Evolutionary conservation across 2,329 filamentous ascomycete species (phyloP).

Genomic region (Fusarium tuaranense): DNA sequence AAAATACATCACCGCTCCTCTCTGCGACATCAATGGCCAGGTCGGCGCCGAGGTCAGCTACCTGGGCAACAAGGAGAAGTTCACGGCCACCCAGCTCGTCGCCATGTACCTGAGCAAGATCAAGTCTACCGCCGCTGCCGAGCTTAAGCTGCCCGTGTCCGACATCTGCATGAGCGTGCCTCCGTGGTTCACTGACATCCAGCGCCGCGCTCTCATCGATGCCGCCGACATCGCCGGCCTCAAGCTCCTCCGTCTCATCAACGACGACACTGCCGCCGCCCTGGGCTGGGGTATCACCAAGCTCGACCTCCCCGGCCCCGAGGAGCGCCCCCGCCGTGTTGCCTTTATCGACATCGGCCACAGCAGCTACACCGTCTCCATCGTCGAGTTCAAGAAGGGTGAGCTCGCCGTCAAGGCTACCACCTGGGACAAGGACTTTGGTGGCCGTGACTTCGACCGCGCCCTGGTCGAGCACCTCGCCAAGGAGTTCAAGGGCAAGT

Average conservation of each 20-base stretch:
- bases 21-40: slow-evolving; percentile 93
- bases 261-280: slow-evolving; percentile 96
- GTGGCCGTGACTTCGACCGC: slow-evolving; percentile 97
- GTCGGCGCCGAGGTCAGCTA: slow-evolving; percentile 95
- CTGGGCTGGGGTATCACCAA: slow-evolving; percentile 99
- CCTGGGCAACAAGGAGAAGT: slow-evolving; percentile 93
- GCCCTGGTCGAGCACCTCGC: slow-evolving; percentile 94
- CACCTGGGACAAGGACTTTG: slow-evolving; percentile 94
- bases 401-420: slow-evolving; percentile 95
- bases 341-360: slow-evolving; percentile 95
- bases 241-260: slow-evolving; percentile 93
- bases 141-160: slow-evolving; percentile 90
- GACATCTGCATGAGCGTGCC: slow-evolving; percentile 96
- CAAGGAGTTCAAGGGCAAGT: slow-evolving; percentile 96
- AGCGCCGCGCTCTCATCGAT: slow-evolving; percentile 90
- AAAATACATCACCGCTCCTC: slow-evolving; percentile 85
- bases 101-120: slow-evolving; percentile 98
- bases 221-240: slow-evolving; percentile 93
- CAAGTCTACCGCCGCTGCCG: slow-evolving; percentile 85
- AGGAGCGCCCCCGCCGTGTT: slow-evolving; percentile 93
- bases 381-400: slow-evolving; percentile 97
- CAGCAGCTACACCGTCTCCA: slow-evolving; percentile 93
- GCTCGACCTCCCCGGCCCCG: slow-evolving; percentile 86
- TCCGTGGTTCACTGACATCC: slow-evolving; percentile 95
- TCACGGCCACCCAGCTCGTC: slow-evolving; percentile 92